phyloP scores from a whole-genome alignment of 192 early-diverging fungal genomes.

The Coemansia sp. region DNA sequence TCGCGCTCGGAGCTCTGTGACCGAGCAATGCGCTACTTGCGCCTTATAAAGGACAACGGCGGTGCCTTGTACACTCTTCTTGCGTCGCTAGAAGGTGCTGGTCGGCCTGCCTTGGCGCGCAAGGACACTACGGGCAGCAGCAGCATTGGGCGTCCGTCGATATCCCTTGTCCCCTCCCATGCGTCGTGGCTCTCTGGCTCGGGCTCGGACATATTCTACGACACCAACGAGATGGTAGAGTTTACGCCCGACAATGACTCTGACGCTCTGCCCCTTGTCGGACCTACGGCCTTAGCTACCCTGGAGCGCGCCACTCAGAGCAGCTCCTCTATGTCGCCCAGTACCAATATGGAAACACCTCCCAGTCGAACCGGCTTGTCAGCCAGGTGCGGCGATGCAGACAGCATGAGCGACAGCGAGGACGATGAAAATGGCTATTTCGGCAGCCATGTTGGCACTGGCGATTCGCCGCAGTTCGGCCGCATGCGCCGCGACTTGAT shows the following conservation, averaged over 20 bases:
- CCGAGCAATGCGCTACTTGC: slow-evolving; percentile 11
- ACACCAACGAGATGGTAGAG: slow-evolving; percentile 53
- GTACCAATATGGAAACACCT: slow-evolving; percentile 4
- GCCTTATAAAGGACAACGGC: slow-evolving; percentile 25
- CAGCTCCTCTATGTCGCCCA: background rate
- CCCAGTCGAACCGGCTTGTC: background rate
- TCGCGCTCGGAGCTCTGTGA: slow-evolving; percentile 7
- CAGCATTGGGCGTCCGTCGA: slow-evolving; percentile 16
- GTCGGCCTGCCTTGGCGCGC: slow-evolving; percentile 8
- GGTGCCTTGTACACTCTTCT: slow-evolving; percentile 13
- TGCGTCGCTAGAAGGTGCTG: background rate
- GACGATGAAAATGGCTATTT: slow-evolving; percentile 8
- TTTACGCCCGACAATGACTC: slow-evolving; percentile 21
- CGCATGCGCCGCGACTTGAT: slow-evolving; percentile 50
- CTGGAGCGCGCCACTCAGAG: background rate
- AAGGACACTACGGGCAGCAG: slow-evolving; percentile 17
- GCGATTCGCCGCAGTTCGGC: slow-evolving; percentile 7
- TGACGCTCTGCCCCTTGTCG: slow-evolving; percentile 4
- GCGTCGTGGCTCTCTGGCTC: slow-evolving; percentile 41
- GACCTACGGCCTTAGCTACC: background rate
- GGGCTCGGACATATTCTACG: slow-evolving; percentile 50
- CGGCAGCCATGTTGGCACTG: background rate
- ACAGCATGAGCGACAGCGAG: slow-evolving; percentile 18
- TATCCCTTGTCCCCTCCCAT: slow-evolving; percentile 27
- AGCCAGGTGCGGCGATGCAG: slow-evolving; percentile 9